These are phyloP conservation scores for Coniochaeta sp. DNA, from an alignment of 2,329 filamentous ascomycete genomes.

Conservation along the genomic window DNA sequence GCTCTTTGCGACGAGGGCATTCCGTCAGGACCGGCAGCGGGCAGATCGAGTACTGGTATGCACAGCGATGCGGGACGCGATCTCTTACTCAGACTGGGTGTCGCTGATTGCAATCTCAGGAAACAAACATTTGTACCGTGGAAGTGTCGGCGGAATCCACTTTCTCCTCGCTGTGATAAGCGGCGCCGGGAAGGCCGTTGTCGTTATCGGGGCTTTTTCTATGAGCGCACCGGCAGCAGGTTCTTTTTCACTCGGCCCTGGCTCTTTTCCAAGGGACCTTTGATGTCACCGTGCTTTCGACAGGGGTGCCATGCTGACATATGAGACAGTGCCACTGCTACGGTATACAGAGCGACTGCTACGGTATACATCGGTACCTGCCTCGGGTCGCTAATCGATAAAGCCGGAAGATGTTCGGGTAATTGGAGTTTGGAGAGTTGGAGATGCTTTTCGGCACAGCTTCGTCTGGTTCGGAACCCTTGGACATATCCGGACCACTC, in stretches of 20 bases:
- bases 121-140: neutral
- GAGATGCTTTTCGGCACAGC: neutral
- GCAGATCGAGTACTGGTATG: neutral
- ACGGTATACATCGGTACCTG: too few species aligned
- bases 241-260: neutral
- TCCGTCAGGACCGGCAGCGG: neutral
- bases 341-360: neutral
- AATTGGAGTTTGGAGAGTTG: neutral
- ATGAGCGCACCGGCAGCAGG: neutral
- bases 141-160: neutral
- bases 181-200: neutral
- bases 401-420: neutral
- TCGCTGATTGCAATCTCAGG: neutral
- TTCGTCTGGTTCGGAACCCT: neutral
- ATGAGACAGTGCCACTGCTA: neutral
- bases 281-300: conserved; percentile 1
- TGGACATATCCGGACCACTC: neutral
- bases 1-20: conserved; percentile 2
- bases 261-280: too few species aligned
- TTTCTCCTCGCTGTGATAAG: neutral
- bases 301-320: neutral
- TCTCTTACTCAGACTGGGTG: neutral
- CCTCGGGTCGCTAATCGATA: neutral
- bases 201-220: neutral
- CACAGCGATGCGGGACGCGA: neutral